phyloP scores from a whole-genome alignment of 169 alveolate species.

The Cryptosporidium viatorum region DNA sequence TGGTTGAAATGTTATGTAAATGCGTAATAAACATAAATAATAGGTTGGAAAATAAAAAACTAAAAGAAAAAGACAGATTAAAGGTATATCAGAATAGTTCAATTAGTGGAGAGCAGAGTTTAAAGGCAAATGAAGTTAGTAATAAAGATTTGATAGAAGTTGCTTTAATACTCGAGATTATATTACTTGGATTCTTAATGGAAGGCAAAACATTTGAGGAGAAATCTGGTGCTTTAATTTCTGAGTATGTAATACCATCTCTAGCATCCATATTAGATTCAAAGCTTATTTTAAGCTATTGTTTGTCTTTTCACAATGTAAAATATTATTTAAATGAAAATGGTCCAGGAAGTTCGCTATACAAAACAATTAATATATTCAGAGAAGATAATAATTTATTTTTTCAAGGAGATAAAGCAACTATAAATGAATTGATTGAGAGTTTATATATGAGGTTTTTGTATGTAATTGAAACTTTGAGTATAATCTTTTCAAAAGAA shows the following conservation, averaged over 20 bases:
- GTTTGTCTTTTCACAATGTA: slow-evolving; percentile 48
- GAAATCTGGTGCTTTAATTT: slow-evolving; percentile 11
- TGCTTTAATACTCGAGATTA: slow-evolving; percentile 26
- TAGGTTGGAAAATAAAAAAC: neutral
- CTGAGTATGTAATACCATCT: slow-evolving; percentile 23
- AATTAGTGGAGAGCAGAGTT: neutral
- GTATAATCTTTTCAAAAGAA: slow-evolving; percentile 34
- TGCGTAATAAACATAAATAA: neutral
- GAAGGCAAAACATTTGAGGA: slow-evolving; percentile 27
- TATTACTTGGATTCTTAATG: slow-evolving; percentile 46
- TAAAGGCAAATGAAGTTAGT: neutral
- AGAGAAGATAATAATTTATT: slow-evolving; percentile 51
- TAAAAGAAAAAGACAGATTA: neutral
- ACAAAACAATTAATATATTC: neutral
- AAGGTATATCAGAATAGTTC: neutral
- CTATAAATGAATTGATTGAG: slow-evolving; percentile 1
- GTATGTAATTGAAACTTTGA: slow-evolving; percentile 22
- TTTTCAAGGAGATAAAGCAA: slow-evolving; percentile 65
- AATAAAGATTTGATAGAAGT: slow-evolving; percentile 31
- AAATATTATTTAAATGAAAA: slow-evolving; percentile 22
- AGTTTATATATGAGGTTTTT: slow-evolving; percentile 26
- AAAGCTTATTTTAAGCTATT: neutral
- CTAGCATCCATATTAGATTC: slow-evolving; percentile 41
- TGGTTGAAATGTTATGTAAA: slow-evolving; percentile 40
- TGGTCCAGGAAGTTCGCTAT: slow-evolving; percentile 8